Conservation (phyloP, 495 filamentous ascomycete species). For the Aspergillus asperescens region DNA sequence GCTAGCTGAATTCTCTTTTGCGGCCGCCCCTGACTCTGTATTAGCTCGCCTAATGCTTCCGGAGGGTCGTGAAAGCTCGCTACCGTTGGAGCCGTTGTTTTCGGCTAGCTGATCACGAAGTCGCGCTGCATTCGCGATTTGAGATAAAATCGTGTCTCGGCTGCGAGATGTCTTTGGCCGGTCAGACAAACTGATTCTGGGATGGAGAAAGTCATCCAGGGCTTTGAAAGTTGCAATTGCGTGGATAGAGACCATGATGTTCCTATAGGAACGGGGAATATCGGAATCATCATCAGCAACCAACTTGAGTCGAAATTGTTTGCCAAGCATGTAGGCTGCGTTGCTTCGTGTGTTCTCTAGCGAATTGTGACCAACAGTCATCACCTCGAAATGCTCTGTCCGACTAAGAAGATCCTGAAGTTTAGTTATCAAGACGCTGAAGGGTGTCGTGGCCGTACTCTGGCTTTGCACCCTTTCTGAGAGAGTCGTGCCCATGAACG, state of each 20-base stretch:
- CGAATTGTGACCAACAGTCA: slow-evolving; percentile 89
- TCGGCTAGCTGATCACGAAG: slow-evolving; percentile 41
- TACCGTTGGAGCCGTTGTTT: slow-evolving; percentile 23
- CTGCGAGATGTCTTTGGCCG: slow-evolving; percentile 63
- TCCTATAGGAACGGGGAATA: slow-evolving; percentile 77
- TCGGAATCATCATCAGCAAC: slow-evolving; percentile 87
- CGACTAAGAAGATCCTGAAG: slow-evolving; percentile 92
- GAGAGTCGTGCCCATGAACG: slow-evolving; percentile 81
- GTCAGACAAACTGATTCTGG: slow-evolving; percentile 79
- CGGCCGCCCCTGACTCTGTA: slow-evolving; percentile 24
- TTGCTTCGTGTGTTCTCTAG: slow-evolving; percentile 90
- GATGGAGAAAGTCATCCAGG: slow-evolving; percentile 91
- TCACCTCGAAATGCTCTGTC: slow-evolving; percentile 95
- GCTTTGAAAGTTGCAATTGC: slow-evolving; percentile 98
- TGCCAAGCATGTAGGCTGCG: slow-evolving; percentile 90
- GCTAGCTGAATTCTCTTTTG: slow-evolving; percentile 28
- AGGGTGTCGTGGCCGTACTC: slow-evolving; percentile 67
- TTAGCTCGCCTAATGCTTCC: slow-evolving; percentile 22
- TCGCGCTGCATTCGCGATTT: slow-evolving; percentile 71
- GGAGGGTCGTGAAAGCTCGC: slow-evolving; percentile 27
- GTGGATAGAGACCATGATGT: slow-evolving; percentile 97
- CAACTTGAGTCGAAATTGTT: slow-evolving; percentile 86
- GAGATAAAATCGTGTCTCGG: slow-evolving; percentile 65
- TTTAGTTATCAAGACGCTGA: slow-evolving; percentile 89
- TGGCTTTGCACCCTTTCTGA: slow-evolving; percentile 57